Evolutionary conservation across 768 basidiomycete genomes (phyloP), one percentile per base, ranked within the genome.

Genomic region (Boletellus sp.): DNA sequence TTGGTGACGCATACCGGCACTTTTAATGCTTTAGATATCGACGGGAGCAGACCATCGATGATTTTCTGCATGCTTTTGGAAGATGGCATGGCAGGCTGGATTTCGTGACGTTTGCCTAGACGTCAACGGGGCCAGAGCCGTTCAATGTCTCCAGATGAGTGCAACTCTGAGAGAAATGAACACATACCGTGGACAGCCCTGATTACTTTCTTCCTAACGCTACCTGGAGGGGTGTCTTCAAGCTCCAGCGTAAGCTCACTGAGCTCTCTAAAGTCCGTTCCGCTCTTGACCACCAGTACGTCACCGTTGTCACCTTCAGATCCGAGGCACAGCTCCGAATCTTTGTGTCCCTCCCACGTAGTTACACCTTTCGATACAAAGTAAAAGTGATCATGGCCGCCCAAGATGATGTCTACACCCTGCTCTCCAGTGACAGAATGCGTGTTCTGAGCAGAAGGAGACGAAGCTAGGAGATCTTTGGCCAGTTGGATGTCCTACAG

Each of bases 341-440:
- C 61, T 53, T 90, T 79, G 52, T 82, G 85, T 47, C 74, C 77
- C 22, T 86, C 79, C 88, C 88, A 91, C 4, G 71, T 64, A 36
- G 71, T 75, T 15, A 81, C 77, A 10, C 87, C 90, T 56, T 76
- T 80, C 32, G 84, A 80, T 37, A 80, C 76, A 61, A 79, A 91
- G 69, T 90, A 91, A 3, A 87, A 70, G 54, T 95, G 93, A 61
- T 95, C 93, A 58, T 95, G 93, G 2, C 93, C 93, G 4, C 93
- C 93, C 3, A 94, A 77, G 35, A 94, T 67, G 22, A 94, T 68
- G 60, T 94, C 93, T 2, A 85, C 85, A 6, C 93, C 93, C 54
- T 95, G 91, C 40, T 72, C 63, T 35, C 68, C 64, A 17, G 70
- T 69, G 33, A 86, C 74, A 2, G 78, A 57, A 5, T 58, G 59